Percentiles rank a stretch among this genome's conserved stretches.
Evolutionary conservation across 2,329 filamentous ascomycete species (phyloP).

Genomic region (Blastomyces gilchristii): DNA sequence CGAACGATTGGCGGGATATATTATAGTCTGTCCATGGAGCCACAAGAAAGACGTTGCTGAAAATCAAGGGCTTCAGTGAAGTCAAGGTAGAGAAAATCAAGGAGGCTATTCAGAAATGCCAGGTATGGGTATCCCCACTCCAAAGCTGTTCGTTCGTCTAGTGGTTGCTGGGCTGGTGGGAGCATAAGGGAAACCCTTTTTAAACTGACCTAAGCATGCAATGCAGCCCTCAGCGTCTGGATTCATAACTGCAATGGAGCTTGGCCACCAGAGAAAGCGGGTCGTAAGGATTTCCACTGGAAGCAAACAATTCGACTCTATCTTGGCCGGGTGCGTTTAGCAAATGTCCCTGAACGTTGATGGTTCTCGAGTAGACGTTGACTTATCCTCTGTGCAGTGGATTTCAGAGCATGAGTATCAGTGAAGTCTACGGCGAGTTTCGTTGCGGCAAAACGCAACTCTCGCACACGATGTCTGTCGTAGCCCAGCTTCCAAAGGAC

Average conservation of each 20-base stretch:
- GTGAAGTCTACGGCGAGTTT: slow-evolving; percentile 40
- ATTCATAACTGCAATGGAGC: slow-evolving; percentile 57
- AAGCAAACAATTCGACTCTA: slow-evolving; percentile 57
- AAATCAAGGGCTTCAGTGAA: slow-evolving; percentile 61
- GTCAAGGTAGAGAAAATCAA: slow-evolving; percentile 62
- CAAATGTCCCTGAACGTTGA: neutral
- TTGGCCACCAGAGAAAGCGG: slow-evolving; percentile 51
- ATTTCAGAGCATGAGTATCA: slow-evolving; percentile 61
- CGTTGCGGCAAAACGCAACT: slow-evolving; percentile 60
- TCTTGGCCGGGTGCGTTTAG: slow-evolving; percentile 48
- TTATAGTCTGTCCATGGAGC: slow-evolving; percentile 49
- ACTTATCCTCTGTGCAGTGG: slow-evolving; percentile 36
- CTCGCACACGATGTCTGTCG: slow-evolving; percentile 58
- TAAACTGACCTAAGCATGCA: slow-evolving; percentile 1
- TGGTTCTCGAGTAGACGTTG: neutral
- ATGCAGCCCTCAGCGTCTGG: slow-evolving; percentile 47
- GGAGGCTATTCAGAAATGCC: slow-evolving; percentile 53
- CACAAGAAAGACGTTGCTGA: slow-evolving; percentile 50
- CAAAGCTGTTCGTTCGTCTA: neutral
- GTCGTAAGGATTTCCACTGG: slow-evolving; percentile 58
- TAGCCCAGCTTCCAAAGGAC: slow-evolving; percentile 46
- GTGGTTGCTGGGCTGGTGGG: neutral
- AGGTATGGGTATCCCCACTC: slow-evolving; percentile 32
- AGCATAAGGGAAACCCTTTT: neutral
- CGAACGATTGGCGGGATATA: neutral